phyloP scores from a whole-genome alignment of 2,329 filamentous ascomycete genomes.

The Colletotrichum lindemuthianum region DNA sequence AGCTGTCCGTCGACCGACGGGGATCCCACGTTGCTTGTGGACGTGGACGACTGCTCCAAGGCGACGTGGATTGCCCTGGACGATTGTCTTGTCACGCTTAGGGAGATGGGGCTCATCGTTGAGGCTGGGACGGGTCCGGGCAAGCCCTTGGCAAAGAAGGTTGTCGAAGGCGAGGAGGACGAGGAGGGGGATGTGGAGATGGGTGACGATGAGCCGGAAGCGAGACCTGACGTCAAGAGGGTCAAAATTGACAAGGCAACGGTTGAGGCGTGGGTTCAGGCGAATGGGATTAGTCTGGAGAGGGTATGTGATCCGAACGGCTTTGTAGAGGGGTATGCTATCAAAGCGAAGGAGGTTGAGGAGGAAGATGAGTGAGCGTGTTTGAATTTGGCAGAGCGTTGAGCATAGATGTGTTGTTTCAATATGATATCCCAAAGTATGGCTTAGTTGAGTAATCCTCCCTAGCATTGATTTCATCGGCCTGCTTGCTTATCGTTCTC shows the following conservation, averaged over 20 bases:
- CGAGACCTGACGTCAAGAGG: conserved; percentile 49
- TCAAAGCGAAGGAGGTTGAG: conserved; percentile 51
- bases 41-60: conserved; percentile 76
- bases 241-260: conserved; percentile 64
- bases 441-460: too few species aligned
- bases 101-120: conserved; percentile 80
- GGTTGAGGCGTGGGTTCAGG: conserved; percentile 73
- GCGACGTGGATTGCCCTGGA: conserved; percentile 87
- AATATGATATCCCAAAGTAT: conserved; percentile 11
- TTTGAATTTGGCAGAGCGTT: not conserved
- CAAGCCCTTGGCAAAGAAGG: conserved; percentile 41
- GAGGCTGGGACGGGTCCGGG: conserved; percentile 62
- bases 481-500: not conserved
- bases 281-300: conserved; percentile 70
- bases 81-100: conserved; percentile 81
- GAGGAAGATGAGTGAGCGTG: conserved; percentile 42
- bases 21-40: conserved; percentile 57
- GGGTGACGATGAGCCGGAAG: conserved; percentile 42
- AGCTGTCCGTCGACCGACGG: conserved; percentile 33
- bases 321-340: conserved; percentile 75
- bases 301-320: conserved; percentile 78
- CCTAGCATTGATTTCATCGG: too few species aligned
- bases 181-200: conserved; percentile 39
- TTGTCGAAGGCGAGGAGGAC: conserved; percentile 26
- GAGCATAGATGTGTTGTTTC: not conserved